Conservation (phyloP, 176 grass and related monocot species). For the Raddia distichophylla region DNA sequence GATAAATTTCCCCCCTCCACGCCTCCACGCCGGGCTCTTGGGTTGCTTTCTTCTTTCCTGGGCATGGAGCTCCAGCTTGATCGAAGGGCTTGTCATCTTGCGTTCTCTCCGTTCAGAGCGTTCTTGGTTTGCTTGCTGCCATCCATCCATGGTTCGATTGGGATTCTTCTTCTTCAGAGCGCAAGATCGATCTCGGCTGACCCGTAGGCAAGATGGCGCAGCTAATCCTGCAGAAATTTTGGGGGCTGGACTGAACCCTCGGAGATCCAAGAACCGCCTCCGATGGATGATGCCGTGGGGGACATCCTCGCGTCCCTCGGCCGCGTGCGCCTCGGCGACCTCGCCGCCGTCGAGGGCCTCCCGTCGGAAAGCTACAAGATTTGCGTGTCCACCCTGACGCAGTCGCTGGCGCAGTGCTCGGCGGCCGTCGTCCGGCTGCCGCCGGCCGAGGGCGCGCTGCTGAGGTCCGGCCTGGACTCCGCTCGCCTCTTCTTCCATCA, state of each 20-base stretch:
- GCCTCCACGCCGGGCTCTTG: too few species aligned
- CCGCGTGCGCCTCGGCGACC: conserved; percentile 66
- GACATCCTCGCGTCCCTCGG: conserved; percentile 57
- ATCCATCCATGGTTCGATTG: background rate
- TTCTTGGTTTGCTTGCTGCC: background rate
- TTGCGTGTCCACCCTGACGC: conserved; percentile 58
- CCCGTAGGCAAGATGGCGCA: background rate
- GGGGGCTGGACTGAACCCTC: background rate
- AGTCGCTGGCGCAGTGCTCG: conserved; percentile 77
- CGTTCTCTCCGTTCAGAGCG: too few species aligned
- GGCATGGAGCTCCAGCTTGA: background rate
- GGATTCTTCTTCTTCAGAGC: background rate
- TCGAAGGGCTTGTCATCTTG: background rate
- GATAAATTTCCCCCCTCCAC: too few species aligned
- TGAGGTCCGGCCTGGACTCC: conserved; percentile 71
- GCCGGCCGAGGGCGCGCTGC: conserved; percentile 58
- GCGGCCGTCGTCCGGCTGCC: conserved; percentile 78
- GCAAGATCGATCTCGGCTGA: background rate
- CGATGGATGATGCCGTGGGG: conserved; percentile 61
- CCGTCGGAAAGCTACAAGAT: conserved; percentile 75
- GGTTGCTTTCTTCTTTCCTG: background rate
- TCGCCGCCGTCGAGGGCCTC: conserved; percentile 61
- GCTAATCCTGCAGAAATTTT: background rate
- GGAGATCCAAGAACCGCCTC: conserved; percentile 10
- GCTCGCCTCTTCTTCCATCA: conserved; percentile 77